Evolutionary conservation across 2,329 filamentous ascomycete species (phyloP).

Genomic region (Biscogniauxia sp.): DNA sequence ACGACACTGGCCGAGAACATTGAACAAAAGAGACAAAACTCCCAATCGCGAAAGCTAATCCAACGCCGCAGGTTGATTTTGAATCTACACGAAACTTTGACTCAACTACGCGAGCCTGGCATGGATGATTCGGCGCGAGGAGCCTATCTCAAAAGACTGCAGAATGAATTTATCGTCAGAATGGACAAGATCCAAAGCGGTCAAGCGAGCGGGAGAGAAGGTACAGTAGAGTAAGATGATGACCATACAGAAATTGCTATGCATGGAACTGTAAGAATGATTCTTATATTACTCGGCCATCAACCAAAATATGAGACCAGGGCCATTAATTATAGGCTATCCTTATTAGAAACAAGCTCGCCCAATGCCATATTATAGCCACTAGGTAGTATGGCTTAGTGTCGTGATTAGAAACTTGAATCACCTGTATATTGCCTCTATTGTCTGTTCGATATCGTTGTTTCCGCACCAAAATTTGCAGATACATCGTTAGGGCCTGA

Average conservation of each 20-base stretch:
- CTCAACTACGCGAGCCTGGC: constrained; percentile 62
- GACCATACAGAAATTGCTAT: neutral
- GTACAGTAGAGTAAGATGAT: neutral
- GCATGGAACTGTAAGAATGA: neutral
- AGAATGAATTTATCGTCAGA: constrained; percentile 69
- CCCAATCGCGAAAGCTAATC: constrained; percentile 55
- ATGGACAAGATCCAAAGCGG: constrained; percentile 64
- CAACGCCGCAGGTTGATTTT: constrained; percentile 72
- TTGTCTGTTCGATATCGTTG: too few relatives aligned
- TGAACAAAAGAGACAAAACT: constrained; percentile 57
- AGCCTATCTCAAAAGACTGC: constrained; percentile 64
- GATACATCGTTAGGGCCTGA: too few relatives aligned
- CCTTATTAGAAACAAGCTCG: too few relatives aligned
- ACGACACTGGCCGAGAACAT: constrained; percentile 57
- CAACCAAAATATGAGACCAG: too few relatives aligned
- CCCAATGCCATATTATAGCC: too few relatives aligned
- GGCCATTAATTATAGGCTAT: too few relatives aligned
- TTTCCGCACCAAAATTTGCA: too few relatives aligned
- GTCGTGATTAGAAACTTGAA: too few relatives aligned
- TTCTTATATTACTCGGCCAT: too few relatives aligned
- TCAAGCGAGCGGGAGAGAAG: neutral
- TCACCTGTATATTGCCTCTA: too few relatives aligned
- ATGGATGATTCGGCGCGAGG: constrained; percentile 64
- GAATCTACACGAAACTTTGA: constrained; percentile 68
- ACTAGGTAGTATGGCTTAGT: too few relatives aligned